Conservation (phyloP, 805 yeast genomes). For the Yarrowia porcina region DNA sequence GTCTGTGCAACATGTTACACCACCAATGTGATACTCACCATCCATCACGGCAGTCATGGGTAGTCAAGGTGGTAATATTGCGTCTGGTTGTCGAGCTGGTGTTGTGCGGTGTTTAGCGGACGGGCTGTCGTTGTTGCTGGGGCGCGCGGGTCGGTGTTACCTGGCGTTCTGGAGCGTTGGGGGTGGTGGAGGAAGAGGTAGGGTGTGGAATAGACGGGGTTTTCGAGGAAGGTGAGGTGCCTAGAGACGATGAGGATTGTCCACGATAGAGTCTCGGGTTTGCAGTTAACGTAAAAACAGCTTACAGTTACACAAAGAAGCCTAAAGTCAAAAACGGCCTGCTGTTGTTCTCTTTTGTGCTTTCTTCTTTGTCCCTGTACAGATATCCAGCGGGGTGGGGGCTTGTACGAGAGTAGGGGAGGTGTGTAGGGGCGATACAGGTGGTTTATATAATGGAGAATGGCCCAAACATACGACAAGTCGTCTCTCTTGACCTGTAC, state of each 20-base stretch:
- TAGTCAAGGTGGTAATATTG: not conserved
- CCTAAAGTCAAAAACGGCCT: constrained; percentile 1
- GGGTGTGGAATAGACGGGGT: not conserved
- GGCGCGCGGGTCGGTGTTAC: no score
- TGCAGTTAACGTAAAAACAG: constrained; percentile 24
- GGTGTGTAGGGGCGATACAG: no score
- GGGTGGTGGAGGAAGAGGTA: no score
- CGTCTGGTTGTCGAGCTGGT: not conserved
- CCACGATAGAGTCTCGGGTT: constrained; percentile 26
- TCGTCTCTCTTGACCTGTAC: no score
- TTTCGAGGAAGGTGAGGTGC: not conserved
- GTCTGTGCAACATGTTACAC: not conserved
- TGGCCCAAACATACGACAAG: no score
- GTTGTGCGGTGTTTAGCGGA: not conserved
- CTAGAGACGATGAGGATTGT: constrained; percentile 16
- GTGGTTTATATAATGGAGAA: no score
- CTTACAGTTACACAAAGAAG: constrained; percentile 25
- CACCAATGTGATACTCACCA: not conserved
- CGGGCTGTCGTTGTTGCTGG: no score
- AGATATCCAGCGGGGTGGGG: constrained; percentile 5
- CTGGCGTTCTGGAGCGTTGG: no score
- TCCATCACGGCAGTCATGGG: constrained; percentile 22
- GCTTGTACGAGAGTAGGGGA: no score
- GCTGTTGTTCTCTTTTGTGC: constrained; percentile 19
- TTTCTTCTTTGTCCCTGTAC: constrained; percentile 15